Evolutionary conservation across 805 yeast species (phyloP).

Genomic region (Lipomyces spencermartinsiae): DNA sequence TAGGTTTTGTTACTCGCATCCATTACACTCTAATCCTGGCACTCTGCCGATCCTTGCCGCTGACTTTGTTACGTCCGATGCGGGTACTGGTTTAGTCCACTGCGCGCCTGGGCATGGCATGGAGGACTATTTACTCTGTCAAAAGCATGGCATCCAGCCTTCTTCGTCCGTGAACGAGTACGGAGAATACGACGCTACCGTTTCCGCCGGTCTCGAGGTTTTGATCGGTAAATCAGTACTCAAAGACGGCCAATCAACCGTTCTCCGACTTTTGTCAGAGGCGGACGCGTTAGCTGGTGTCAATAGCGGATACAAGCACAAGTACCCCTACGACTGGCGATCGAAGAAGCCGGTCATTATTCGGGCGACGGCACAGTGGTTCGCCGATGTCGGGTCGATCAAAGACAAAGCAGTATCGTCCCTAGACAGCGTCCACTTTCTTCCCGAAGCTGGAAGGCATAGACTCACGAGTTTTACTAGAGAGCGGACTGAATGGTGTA

Average conservation of each 20-base stretch:
- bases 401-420: conserved; percentile 67
- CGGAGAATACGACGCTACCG: conserved; percentile 67
- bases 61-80: conserved; percentile 74
- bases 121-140: conserved; percentile 84
- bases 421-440: conserved; percentile 67
- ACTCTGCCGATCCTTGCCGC: conserved; percentile 74
- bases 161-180: conserved; percentile 78
- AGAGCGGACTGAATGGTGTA: conserved; percentile 94
- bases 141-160: conserved; percentile 60
- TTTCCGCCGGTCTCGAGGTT: conserved; percentile 56
- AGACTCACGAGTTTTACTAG: conserved; percentile 74
- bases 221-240: conserved; percentile 67
- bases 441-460: conserved; percentile 73
- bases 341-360: conserved; percentile 94
- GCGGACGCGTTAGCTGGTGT: conserved; percentile 56
- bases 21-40: conserved; percentile 50
- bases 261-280: conserved; percentile 54
- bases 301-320: conserved; percentile 66
- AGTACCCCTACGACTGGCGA: conserved; percentile 97
- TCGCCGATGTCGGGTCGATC: conserved; percentile 80
- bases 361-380: conserved; percentile 97
- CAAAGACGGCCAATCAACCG: conserved; percentile 58
- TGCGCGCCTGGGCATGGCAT: conserved; percentile 98
- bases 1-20: conserved; percentile 60
- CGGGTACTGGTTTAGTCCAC: conserved; percentile 97